Evolutionary conservation across 495 filamentous ascomycete genomes (phyloP).

Genomic region (Talaromyces liani): DNA sequence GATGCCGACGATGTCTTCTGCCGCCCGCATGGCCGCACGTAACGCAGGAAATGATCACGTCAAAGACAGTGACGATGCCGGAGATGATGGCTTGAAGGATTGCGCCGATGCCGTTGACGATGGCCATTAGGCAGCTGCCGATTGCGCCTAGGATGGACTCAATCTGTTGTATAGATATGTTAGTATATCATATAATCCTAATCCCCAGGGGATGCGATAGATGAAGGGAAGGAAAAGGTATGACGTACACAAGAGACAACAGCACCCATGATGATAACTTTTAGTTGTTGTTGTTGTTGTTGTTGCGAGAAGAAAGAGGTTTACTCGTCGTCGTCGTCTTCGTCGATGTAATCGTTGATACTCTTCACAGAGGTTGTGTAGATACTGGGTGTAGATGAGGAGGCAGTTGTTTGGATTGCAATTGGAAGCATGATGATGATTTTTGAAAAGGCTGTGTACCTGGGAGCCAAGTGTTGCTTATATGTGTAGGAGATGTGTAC

Average conservation of each 20-base stretch:
- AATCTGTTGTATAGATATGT: slow-evolving; percentile 47
- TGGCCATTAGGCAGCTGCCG: slow-evolving; percentile 73
- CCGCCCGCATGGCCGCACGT: slow-evolving; percentile 63
- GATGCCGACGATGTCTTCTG: slow-evolving; percentile 16
- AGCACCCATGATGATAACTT: slow-evolving; percentile 68
- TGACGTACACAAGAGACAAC: slow-evolving; percentile 88
- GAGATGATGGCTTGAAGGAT: slow-evolving; percentile 74
- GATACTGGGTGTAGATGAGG: slow-evolving; percentile 17
- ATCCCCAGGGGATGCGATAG: not conserved
- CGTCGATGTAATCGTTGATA: slow-evolving; percentile 8
- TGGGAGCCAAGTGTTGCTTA: not conserved
- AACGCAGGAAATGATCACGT: slow-evolving; percentile 78
- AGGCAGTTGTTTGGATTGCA: slow-evolving; percentile 25
- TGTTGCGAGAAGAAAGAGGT: too few species aligned
- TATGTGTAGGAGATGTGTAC: not conserved
- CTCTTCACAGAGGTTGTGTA: slow-evolving; percentile 8
- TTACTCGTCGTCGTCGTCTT: slow-evolving; percentile 10
- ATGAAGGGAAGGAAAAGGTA: slow-evolving; percentile 5
- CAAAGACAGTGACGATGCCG: slow-evolving; percentile 70
- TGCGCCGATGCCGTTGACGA: slow-evolving; percentile 73
- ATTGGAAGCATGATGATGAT: slow-evolving; percentile 25
- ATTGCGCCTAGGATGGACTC: slow-evolving; percentile 72
- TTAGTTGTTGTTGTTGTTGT: too few species aligned
- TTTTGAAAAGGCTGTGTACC: not conserved
- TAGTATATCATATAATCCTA: not conserved